Evolutionary conservation across 305 asterid genomes (phyloP).

Genomic region (Solanum aculeatissimum): DNA sequence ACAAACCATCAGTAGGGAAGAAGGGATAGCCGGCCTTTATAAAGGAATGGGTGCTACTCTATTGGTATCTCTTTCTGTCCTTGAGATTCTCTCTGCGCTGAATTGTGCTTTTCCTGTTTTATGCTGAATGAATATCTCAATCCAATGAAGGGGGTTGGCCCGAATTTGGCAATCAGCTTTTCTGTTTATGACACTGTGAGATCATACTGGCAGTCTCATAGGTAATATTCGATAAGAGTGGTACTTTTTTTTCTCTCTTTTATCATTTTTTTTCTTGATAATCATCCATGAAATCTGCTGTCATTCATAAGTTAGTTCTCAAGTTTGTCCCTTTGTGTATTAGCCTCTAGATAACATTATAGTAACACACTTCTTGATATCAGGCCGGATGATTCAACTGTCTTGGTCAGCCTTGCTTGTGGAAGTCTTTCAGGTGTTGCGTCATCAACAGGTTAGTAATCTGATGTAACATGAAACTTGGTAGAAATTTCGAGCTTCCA

Average conservation of each 20-base stretch:
- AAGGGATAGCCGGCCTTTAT: slow-evolving; percentile 62
- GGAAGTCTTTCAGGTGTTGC: slow-evolving; percentile 89
- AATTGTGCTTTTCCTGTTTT: background rate
- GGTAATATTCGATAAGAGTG: slow-evolving; percentile 28
- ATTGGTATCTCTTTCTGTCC: slow-evolving; percentile 35
- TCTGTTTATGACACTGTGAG: slow-evolving; percentile 70
- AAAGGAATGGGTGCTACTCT: slow-evolving; percentile 85
- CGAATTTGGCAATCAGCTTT: slow-evolving; percentile 79
- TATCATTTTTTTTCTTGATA: background rate
- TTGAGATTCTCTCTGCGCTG: background rate
- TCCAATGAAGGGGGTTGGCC: slow-evolving; percentile 70
- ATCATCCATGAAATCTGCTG: background rate
- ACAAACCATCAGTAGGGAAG: slow-evolving; percentile 68
- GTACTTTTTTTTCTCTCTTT: background rate
- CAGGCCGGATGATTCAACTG: slow-evolving; percentile 69
- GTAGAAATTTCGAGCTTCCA: background rate
- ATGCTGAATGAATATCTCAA: slow-evolving; percentile 12
- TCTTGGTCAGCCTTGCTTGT: slow-evolving; percentile 69
- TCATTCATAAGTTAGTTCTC: background rate
- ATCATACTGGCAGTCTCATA: slow-evolving; percentile 51
- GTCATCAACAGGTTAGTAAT: slow-evolving; percentile 62
- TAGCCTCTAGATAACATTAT: background rate
- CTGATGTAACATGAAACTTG: slow-evolving; percentile 2
- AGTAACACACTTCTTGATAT: slow-evolving; percentile 1
- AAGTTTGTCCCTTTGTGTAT: background rate